These are phyloP conservation scores for Wickerhamomyces bovis DNA, from an alignment of 805 yeast species.

Conservation along the genomic window DNA sequence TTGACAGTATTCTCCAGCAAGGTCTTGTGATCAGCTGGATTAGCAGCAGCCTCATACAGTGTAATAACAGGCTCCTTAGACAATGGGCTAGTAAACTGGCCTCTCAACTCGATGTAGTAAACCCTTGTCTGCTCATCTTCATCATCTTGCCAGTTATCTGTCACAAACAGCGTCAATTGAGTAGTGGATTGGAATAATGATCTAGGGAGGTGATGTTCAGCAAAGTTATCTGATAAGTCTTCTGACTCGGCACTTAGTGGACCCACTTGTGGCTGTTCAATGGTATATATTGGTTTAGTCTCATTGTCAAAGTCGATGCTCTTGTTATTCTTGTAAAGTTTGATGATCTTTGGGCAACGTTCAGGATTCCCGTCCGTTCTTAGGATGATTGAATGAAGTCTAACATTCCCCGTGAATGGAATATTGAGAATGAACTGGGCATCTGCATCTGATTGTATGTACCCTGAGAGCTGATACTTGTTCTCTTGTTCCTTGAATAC, in stretches of 20 bases:
- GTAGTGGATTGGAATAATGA: constrained; percentile 65
- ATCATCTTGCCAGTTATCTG: constrained; percentile 57
- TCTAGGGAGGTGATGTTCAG: constrained; percentile 79
- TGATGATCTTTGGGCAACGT: constrained; percentile 63
- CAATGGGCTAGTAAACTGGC: constrained; percentile 49
- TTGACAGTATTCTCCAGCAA: constrained; percentile 4
- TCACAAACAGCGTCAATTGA: constrained; percentile 61
- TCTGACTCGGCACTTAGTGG: constrained; percentile 27
- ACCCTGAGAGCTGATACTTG: constrained; percentile 41
- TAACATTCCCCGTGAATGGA: constrained; percentile 75
- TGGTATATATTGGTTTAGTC: constrained; percentile 40
- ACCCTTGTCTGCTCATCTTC: constrained; percentile 53
- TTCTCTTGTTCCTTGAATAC: constrained; percentile 45
- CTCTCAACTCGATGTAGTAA: constrained; percentile 74
- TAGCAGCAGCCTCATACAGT: constrained; percentile 85
- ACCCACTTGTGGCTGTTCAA: constrained; percentile 66
- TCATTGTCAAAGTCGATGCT: constrained; percentile 68
- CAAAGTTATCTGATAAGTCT: constrained; percentile 44
- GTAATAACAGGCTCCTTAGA: constrained; percentile 67
- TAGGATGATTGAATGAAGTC: constrained; percentile 64
- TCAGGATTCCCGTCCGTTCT: constrained; percentile 53
- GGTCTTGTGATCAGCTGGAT: constrained; percentile 78
- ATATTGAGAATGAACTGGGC: constrained; percentile 70
- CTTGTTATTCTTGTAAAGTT: constrained; percentile 65
- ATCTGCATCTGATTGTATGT: constrained; percentile 69